Base-by-base conservation (phyloP, 805 yeast species). In the Suhomyces canberraensis region DNA sequence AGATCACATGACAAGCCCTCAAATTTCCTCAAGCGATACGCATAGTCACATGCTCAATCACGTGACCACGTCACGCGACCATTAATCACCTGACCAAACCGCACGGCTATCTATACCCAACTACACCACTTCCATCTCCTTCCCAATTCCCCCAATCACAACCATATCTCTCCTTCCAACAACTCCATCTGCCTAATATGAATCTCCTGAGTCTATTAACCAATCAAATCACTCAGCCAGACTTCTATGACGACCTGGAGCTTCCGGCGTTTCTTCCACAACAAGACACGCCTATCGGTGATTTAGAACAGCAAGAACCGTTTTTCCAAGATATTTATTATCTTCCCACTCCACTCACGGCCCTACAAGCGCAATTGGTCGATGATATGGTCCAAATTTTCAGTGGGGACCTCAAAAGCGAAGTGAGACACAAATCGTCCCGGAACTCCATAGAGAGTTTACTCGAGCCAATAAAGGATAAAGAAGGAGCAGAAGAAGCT, bases 171-270 rank as follows among this genome's bases (percentile, higher is more conserved):
- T n/a, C n/a, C n/a, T n/a, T n/a, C n/a, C n/a, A n/a, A n/a, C n/a
- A n/a, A n/a, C n/a, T n/a, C n/a, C n/a, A n/a, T n/a, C n/a, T n/a
- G n/a, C n/a, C n/a, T n/a, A 26, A 7, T 15, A 66, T 66, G 71
- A 66, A 66, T 38, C 60, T 66, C 36, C 51, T 61, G 59, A 71
- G 66, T 32, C 52, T 66, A 54, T 56, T 66, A 13, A 56, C 68
- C 26, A 49, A 50, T n/a, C 68, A 63, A n/a, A 31, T 16, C 11
- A 20, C 56, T 28, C 57, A 58, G n/a, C 48, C 45, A 8, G 37
- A 44, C 14, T 33, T 49, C 14, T 50, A 45, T 17, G 14, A 15
- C 18, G 29, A 16, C 31, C 47, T 49, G 16, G 45, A 31, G 14
- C 29, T 37, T 19, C 44, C 37, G 16, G 29, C 20, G 24, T 25